Percentiles rank a stretch among this genome's conserved stretches.
Conservation (phyloP, 1,284 basidiomycete genomes). For the Apiotrichum gamsii region DNA sequence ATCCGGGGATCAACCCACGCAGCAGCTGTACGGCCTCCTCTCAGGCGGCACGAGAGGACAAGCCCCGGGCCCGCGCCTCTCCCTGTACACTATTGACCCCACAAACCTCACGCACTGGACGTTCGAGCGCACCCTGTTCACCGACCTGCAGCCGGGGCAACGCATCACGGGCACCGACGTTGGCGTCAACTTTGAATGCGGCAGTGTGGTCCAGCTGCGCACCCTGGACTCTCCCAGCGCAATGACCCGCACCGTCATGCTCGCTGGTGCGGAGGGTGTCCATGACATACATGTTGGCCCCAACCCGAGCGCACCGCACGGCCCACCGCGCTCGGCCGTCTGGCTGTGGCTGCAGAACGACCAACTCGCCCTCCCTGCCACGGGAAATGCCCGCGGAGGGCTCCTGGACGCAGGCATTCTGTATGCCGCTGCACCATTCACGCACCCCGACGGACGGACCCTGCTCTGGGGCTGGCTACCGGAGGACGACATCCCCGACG, state of each 20-base stretch:
- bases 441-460: conserved; percentile 2
- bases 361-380: neutral
- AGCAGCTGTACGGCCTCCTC: conserved; percentile 15
- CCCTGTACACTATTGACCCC: conserved; percentile 17
- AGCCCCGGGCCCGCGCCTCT: conserved; percentile 8
- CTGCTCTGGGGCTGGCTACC: conserved; percentile 21
- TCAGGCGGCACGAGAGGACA: conserved; percentile 14
- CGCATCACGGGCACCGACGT: conserved; percentile 14
- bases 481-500: conserved; percentile 18
- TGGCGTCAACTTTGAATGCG: conserved; percentile 23
- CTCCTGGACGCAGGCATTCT: conserved; percentile 17
- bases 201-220: conserved; percentile 7
- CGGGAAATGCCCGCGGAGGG: conserved; percentile 3
- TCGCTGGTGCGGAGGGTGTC: conserved; percentile 7
- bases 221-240: neutral
- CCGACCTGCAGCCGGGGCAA: neutral
- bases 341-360: neutral
- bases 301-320: neutral
- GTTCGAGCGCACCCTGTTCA: conserved; percentile 11
- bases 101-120: conserved; percentile 15
- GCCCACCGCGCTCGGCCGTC: neutral
- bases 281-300: too few relatives aligned
- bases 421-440: conserved; percentile 17
- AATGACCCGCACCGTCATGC: neutral
- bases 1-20: neutral